A percentile compares a stretch with the other conserved stretches of the same genome.
These are phyloP conservation scores for Parachaetomium inaequale DNA, from an alignment of 495 filamentous ascomycete genomes.

Conservation along the genomic window DNA sequence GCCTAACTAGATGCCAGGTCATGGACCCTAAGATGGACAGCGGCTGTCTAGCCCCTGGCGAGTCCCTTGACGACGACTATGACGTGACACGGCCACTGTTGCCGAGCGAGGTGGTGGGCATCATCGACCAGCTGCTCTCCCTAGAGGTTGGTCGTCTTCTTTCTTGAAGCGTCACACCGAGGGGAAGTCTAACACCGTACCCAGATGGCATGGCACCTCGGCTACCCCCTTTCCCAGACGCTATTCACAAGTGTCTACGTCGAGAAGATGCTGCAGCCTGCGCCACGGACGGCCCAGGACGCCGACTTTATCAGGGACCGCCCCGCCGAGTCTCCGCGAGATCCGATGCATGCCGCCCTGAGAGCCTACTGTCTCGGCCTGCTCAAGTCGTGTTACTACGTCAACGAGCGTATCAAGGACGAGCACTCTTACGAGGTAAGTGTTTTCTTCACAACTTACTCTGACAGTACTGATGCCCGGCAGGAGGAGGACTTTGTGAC, in stretches of 20 bases:
- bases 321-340: conserved; percentile 26
- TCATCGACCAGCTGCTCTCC: conserved; percentile 91
- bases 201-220: conserved; percentile 95
- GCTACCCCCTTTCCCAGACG: conserved; percentile 89
- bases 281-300: conserved; percentile 62
- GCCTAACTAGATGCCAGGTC: conserved; percentile 55
- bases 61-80: conserved; percentile 81
- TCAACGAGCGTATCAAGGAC: conserved; percentile 65
- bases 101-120: conserved; percentile 78
- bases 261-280: conserved; percentile 72
- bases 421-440: conserved; percentile 86
- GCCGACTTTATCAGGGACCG: conserved; percentile 57
- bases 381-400: conserved; percentile 77
- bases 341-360: conserved; percentile 62
- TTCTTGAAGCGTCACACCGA: neutral
- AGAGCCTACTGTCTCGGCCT: conserved; percentile 82
- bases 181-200: neutral
- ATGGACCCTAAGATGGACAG: conserved; percentile 99
- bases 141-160: conserved; percentile 62
- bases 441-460: conserved; percentile 15
- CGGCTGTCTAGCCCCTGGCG: conserved; percentile 70
- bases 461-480: conserved; percentile 26
- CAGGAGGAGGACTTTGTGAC: conserved; percentile 96
- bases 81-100: conserved; percentile 65
- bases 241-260: conserved; percentile 93